Evolutionary conservation across 208 protist genomes (phyloP), one percentile per base, ranked within the genome.

Genomic region (Sergeia podlipaevii): DNA sequence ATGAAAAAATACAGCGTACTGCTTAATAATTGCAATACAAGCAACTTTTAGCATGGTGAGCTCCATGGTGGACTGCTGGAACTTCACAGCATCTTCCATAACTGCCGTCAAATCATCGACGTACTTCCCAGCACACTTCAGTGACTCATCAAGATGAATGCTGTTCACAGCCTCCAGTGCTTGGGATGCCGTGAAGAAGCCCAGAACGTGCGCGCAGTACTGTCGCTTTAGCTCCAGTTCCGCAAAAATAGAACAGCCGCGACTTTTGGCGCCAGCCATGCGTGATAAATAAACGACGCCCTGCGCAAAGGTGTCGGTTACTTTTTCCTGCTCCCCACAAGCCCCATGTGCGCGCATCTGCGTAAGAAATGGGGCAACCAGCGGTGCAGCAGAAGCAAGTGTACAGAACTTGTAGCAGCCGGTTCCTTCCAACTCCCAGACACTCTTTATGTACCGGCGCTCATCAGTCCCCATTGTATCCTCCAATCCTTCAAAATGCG

Each of bases 1-100:
- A 60, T 83, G 43, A 42, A 83, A 78, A 47, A 78, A 83, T 0
- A 63, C 20, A 26, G 18, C 30, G 70, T 78, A 76, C 11, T 72
- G 60, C 23, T 41, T 36, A 33, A 66, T 29, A 11, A 74, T 21
- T 3, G 17, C 3, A 39, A 45, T 63, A 42, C 56, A 67, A 36
- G 54, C 56, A 33, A 64, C 47, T 13, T 32, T 21, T 15, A 43
- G 46, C 2, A 48, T 42, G 26, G 56, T 18, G 4, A 54, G 44
- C 13, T 49, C 48, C 20, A 23, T 39, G 18, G 51, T 29, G 42
- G 53, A 54, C 48, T 59, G 54, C 18, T 23, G 24, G 2, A 56
- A 34, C 4, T 13, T 17, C 27, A 18, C 23, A 3, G 32, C 46
- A 8, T 36, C 49, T 39, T 33, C 1, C 13, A 65, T 6, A 15